Conservation (phyloP, 2,329 filamentous ascomycete species). For the Thelonectria discophora region DNA sequence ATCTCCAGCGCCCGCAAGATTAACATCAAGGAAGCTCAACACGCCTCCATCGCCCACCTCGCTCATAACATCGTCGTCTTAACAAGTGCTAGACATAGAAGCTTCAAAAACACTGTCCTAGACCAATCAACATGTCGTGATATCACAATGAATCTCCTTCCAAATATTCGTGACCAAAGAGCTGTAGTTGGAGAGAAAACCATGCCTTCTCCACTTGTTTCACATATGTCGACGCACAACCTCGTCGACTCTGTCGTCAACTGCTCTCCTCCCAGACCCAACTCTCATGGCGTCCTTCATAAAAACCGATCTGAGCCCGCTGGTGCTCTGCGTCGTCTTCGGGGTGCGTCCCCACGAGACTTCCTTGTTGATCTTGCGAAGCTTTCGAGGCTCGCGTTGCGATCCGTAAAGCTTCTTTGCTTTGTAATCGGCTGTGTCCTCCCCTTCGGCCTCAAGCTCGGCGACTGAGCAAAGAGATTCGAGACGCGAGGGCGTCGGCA, state of each 20-base stretch:
- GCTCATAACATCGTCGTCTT: no score
- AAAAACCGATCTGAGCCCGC: constrained; percentile 29
- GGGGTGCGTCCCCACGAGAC: constrained; percentile 28
- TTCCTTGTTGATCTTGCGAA: constrained; percentile 36
- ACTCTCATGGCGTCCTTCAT: constrained; percentile 28
- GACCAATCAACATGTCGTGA: constrained; percentile 13
- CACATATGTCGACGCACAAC: constrained; percentile 21
- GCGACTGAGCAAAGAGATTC: constrained; percentile 17
- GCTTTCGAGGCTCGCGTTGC: constrained; percentile 37
- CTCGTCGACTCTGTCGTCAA: constrained; percentile 6
- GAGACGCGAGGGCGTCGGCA: constrained; percentile 34
- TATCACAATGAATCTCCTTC: neutral
- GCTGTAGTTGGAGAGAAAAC: neutral
- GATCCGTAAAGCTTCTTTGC: constrained; percentile 40
- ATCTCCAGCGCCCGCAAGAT: neutral
- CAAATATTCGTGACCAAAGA: constrained; percentile 5
- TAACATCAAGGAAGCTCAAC: neutral
- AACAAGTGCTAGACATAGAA: neutral
- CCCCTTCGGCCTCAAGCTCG: constrained; percentile 6
- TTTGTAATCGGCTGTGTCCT: constrained; percentile 30
- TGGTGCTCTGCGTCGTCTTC: constrained; percentile 22
- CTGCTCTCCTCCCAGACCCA: constrained; percentile 16
- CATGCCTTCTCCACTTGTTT: constrained; percentile 11
- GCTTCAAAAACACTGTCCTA: constrained; percentile 5
- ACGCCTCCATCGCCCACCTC: neutral